Base-by-base conservation (phyloP, 192 early-diverging fungal genomes). In the Mortierella hygrophila region DNA sequence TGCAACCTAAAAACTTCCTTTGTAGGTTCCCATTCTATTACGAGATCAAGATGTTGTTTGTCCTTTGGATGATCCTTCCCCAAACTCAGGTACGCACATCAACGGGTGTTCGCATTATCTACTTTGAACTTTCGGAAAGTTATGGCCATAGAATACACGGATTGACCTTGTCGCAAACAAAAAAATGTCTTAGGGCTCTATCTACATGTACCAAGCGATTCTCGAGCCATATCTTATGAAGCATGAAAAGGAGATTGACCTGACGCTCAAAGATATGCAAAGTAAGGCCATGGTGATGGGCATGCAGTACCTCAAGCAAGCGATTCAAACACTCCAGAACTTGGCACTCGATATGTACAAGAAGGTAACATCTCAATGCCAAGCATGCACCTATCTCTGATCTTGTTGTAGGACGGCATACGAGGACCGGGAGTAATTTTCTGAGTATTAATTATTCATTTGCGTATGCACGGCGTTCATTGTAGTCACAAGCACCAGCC, bases 31-130 rank as follows among this genome's bases (percentile, higher is more conserved):
- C 84, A 20, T 86, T 86, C 46, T 86, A 86, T 72, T 86, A 86
- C 63, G 84, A 86, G 46, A 77, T 80, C 71, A 86, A 86, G 42
- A 35, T 86, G 47, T 4, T 81, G 15, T 80, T 86, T 57, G 76
- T 86, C 4, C 79, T 86, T 38, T 86, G 84, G 84, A 86, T 86
- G 84, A 81, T 86, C 52, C 21, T 86, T 13, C 84, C 84, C 1
- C 84, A 86, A 75, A 86, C 84, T 3, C 84, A 86, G 75, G 84
- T 86, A 77, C 32, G 29, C 37, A 21, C 9, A 40, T 26, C 26
- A 65, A 65, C 9, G 29, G 60, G 29, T 32, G 29, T 65, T 65
- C 9, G 29, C 11, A 9, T 65, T 65, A 35, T 65, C 26, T 35
- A 35, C 13, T 65, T 65, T 20, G 55, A 57, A 57, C n/a, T 10